Evolutionary conservation across 2,329 filamentous ascomycete genomes (phyloP), one percentile per base, ranked within the genome.

Genomic region (Dactylonectria macrodidyma): DNA sequence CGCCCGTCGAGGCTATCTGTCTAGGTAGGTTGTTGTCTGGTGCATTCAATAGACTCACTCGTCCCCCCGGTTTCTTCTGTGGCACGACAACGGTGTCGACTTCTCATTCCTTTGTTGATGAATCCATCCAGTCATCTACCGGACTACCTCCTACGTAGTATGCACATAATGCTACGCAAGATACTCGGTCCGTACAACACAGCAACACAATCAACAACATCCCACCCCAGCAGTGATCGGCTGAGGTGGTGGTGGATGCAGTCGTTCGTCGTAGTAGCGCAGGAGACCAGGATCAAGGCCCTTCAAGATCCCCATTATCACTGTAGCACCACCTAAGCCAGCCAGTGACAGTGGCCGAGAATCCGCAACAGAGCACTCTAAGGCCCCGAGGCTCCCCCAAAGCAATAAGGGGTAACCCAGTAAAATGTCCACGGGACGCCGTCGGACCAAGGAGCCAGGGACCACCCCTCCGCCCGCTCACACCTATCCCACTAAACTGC

Each of bases 361-460:
- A 41, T 46, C 30, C 26, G 54, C 44, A 44, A 47, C 59, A 61
- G 38, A 50, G 47, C 46, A 41, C 24, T 44, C 26, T 24, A 44
- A 54, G 48, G 48, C 48, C 24, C 16, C 36, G 44, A 47, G 38
- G 30, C 47, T 30, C 33, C 36, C 38, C 38, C 51, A 30, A 52
- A 61, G 56, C 26, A 66, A 66, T 61, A 66, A 66, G 63, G 63
- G 63, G 63, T 57, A 66, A 36, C 52, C 58, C 63, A 52, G 63
- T 36, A 22, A 52, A 34, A 36, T 26, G 52, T 46, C 61, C 61
- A 64, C 54, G 61, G 47, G 61, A 61, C 63, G 58, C 57, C 63
- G 36, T 26, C 19, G 34, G 46, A 51, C 33, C 47, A 33, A 52
- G 38, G 33, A 59, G 56, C 56, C 54, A 56, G 57, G 63, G 57